phyloP scores from a whole-genome alignment of 2,329 filamentous ascomycete genomes.

The Byssoonygena ceratinophila region DNA sequence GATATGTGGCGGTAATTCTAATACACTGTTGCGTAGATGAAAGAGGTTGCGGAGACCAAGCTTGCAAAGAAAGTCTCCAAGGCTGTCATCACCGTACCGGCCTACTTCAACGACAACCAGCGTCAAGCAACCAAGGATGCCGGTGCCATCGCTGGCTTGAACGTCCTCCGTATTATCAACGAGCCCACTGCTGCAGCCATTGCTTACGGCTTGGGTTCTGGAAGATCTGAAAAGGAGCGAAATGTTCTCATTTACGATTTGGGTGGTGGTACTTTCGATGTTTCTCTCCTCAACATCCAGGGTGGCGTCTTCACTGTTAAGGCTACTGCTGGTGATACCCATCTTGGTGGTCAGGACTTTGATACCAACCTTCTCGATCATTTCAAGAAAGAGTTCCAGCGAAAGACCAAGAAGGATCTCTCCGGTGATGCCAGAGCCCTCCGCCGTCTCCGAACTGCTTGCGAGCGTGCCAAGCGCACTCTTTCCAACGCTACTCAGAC shows the following conservation, averaged over 20 bases:
- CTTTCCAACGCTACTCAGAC: slow-evolving; percentile 95
- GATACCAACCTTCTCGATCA: slow-evolving; percentile 91
- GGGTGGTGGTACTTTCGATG: slow-evolving; percentile 99
- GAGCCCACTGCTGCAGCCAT: slow-evolving; percentile 97
- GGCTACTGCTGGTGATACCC: slow-evolving; percentile 94
- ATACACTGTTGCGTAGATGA: slow-evolving; percentile 57
- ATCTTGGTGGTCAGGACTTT: slow-evolving; percentile 92
- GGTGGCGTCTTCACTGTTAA: slow-evolving; percentile 99
- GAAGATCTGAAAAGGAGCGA: slow-evolving; percentile 94
- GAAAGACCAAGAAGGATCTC: slow-evolving; percentile 61
- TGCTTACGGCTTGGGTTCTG: slow-evolving; percentile 90
- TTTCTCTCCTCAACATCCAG: slow-evolving; percentile 96
- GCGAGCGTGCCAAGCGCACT: slow-evolving; percentile 98
- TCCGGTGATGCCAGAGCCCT: slow-evolving; percentile 75
- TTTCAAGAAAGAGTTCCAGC: slow-evolving; percentile 89
- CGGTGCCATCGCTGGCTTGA: slow-evolving; percentile 91
- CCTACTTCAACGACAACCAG: slow-evolving; percentile 99
- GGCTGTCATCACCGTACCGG: slow-evolving; percentile 96
- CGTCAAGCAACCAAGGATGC: slow-evolving; percentile 99
- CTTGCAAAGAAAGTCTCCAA: slow-evolving; percentile 98
- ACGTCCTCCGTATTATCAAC: slow-evolving; percentile 99
- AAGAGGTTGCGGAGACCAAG: slow-evolving; percentile 97
- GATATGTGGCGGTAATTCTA: neutral
- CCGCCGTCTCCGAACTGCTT: slow-evolving; percentile 90
- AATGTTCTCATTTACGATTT: slow-evolving; percentile 99